Evolutionary conservation across 331 rosid species (phyloP), one percentile per base, ranked within the genome.

Genomic region (Spiraea crenata): DNA sequence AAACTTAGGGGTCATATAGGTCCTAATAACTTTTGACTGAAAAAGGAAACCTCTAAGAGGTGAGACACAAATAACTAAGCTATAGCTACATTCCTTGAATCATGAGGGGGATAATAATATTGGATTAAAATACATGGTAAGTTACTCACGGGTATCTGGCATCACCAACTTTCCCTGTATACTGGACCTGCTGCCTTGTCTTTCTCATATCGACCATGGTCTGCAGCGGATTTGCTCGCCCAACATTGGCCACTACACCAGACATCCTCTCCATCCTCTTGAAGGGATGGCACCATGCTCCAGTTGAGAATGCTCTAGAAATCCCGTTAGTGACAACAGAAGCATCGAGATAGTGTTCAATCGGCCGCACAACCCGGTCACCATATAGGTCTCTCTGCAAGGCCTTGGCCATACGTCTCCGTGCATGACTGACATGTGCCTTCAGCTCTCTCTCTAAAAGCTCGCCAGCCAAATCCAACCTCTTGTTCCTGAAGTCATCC

Each of bases 101-200:
- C 41, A 1, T 12, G 60, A 58, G n/a, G 45, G 61, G 74, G 56
- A 65, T 49, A 45, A 66, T 74, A 47, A 66, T 49, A 45, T 31
- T 57, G 63, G 48, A 58, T 67, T 47, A 54, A 57, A 71, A 55
- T 39, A 45, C 63, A 78, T 70, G 75, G 11, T 74, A 77, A 79
- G 68, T 55, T 63, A 88, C 96, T 89, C 78, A 95, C 99, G 98
- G 98, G 80, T 89, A 95, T 91, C 99, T 89, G 44, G 98, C 98
- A 82, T 91, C 99, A 61, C 99, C 99, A 67, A 88, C 99, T 78
- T 86, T 95, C 74, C 98, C 99, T 0, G 98, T 89, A 77, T 95
- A 95, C 64, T 74, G 87, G 73, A 91, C 99, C 50, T 91, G 99
- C 78, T 95, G 98, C 71, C 99, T 88, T 17, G 96, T 85, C 74